phyloP scores from a whole-genome alignment of 1,284 basidiomycete genomes.

The Abortiporus biennis region DNA sequence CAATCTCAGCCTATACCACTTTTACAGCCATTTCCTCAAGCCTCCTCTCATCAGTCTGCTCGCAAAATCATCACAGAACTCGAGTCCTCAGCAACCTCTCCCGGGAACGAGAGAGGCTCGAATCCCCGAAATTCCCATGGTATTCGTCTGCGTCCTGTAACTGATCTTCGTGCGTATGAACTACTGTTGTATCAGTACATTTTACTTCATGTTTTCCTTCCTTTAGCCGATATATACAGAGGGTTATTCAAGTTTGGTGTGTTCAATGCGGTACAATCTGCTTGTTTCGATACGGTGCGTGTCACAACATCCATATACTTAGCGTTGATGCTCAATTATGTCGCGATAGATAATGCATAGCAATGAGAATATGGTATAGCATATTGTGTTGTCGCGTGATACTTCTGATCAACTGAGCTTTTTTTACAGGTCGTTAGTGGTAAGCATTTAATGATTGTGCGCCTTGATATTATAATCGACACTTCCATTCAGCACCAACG shows the following conservation, averaged over 20 bases:
- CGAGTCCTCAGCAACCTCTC: too few species aligned
- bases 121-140: conserved; percentile 36
- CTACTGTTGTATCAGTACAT: not conserved
- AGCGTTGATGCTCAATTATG: not conserved
- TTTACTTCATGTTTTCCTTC: too few species aligned
- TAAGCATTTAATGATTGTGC: conserved; percentile 26
- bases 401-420: conserved; percentile 4
- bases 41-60: too few species aligned
- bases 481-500: conserved; percentile 63
- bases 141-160: conserved; percentile 59
- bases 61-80: too few species aligned
- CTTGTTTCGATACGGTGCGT: conserved; percentile 72
- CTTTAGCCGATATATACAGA: conserved; percentile 74
- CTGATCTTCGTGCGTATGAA: conserved; percentile 57
- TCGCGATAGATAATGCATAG: conserved; percentile 53
- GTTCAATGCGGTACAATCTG: conserved; percentile 88
- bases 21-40: too few species aligned
- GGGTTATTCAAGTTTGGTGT: conserved; percentile 80
- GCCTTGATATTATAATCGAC: not conserved
- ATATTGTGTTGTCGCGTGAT: conserved; percentile 2
- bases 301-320: conserved; percentile 4
- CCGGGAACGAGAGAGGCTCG: conserved; percentile 15
- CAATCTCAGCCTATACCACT: too few species aligned
- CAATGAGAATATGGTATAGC: conserved; percentile 68
- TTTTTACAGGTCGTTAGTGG: conserved; percentile 66